Base-by-base conservation (phyloP, 192 early-diverging fungal species). In the Podila epigama region DNA sequence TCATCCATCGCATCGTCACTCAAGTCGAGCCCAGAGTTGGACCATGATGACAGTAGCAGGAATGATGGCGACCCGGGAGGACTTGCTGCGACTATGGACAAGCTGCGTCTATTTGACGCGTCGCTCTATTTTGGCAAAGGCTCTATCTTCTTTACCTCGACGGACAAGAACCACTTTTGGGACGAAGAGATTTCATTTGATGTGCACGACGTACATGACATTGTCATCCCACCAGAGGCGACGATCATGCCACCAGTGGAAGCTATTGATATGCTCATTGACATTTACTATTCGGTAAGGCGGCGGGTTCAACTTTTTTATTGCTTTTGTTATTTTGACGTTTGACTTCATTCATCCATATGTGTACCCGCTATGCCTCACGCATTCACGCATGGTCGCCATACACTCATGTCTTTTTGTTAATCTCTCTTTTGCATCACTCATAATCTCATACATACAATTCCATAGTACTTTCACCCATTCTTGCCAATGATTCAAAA, bases 401-500 rank as follows among this genome's bases (percentile, higher is more conserved):
- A n/a, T n/a, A n/a, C n/a, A n/a, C n/a, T n/a, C n/a, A n/a, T n/a
- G n/a, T n/a, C n/a, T n/a, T n/a, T n/a, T n/a, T n/a, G n/a, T n/a
- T n/a, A n/a, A n/a, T n/a, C n/a, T n/a, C n/a, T n/a, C n/a, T n/a
- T n/a, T n/a, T n/a, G n/a, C n/a, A 54, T 1, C n/a, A 22, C 2
- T 31, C 12, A 4, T 13, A 32, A 31, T 10, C 1, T 32, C 2
- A 11, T 8, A 5, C 10, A 25, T 11, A 16, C 27, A 5, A 11
- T 44, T 40, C 8, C 16, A 20, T 63, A 75, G 72, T 58, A 68
- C 22, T 75, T 57, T 37, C 61, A 68, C 16, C 57, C 41, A 0
- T 75, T 75, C 28, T 54, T 75, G 48, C 72, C 72, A 2, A 75
- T 75, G 72, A 57, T 75, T 18, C 72, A 75, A 68, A 75, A 68